These are phyloP conservation scores for Cokeromyces recurvatus DNA, from an alignment of 371 early-diverging fungal genomes.

Conservation along the genomic window DNA sequence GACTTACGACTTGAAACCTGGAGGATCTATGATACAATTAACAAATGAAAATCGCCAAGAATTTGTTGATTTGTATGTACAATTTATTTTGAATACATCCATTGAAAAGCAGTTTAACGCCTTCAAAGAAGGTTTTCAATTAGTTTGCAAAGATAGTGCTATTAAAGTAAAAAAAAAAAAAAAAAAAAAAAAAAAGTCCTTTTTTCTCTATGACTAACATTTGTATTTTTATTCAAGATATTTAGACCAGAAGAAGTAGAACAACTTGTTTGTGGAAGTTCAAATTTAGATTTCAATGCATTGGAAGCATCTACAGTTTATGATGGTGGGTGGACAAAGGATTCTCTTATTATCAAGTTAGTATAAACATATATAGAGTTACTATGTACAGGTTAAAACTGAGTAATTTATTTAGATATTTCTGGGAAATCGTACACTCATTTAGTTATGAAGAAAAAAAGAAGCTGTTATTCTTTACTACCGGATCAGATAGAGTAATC, in stretches of 20 bases:
- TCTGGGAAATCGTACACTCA: slow-evolving; percentile 93
- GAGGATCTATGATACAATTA: slow-evolving; percentile 58
- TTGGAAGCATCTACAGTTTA: slow-evolving; percentile 82
- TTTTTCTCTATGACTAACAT: neutral
- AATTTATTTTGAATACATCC: slow-evolving; percentile 69
- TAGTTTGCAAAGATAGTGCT: slow-evolving; percentile 81
- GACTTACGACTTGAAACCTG: slow-evolving; percentile 53
- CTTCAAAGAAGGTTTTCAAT: slow-evolving; percentile 87
- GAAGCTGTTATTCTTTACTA: slow-evolving; percentile 92
- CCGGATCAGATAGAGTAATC: slow-evolving; percentile 90
- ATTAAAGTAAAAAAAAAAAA: slow-evolving; percentile 43
- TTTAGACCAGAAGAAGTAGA: slow-evolving; percentile 95
- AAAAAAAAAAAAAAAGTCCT: neutral
- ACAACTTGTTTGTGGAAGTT: slow-evolving; percentile 91
- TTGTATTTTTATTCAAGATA: slow-evolving; percentile 49
- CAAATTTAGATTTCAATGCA: slow-evolving; percentile 82
- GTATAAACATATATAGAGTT: no score
- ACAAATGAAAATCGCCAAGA: slow-evolving; percentile 60
- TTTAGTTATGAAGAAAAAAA: slow-evolving; percentile 85
- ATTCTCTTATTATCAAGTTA: slow-evolving; percentile 64
- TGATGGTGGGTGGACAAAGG: slow-evolving; percentile 78
- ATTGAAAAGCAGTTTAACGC: slow-evolving; percentile 80
- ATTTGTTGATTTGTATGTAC: slow-evolving; percentile 70
- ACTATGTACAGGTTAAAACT: no score
- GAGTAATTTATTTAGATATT: no score